Percentiles rank a stretch among this genome's conserved stretches.
phyloP scores from a whole-genome alignment of 306 rosid species.

The Castanea crenata region DNA sequence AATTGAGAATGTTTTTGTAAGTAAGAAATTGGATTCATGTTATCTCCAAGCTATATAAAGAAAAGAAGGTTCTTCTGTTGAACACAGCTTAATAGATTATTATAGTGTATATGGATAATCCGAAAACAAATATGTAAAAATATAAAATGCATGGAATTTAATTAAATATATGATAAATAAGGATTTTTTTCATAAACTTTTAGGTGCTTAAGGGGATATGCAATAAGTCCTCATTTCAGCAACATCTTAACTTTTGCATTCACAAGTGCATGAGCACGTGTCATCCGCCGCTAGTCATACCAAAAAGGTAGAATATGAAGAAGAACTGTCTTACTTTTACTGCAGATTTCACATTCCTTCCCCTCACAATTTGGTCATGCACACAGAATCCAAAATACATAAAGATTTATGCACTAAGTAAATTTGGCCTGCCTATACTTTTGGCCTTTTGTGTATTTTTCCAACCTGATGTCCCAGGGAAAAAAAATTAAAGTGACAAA shows the following conservation, averaged over 20 bases:
- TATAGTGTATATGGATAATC: not conserved
- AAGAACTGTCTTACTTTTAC: conserved; percentile 40
- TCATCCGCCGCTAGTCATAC: conserved; percentile 21
- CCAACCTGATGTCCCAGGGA: conserved; percentile 38
- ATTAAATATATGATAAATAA: not conserved
- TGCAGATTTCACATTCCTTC: conserved; percentile 42
- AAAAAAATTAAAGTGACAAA: conserved; percentile 20
- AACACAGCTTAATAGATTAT: too few relatives aligned
- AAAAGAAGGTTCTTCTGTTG: too few relatives aligned
- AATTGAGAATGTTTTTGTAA: too few relatives aligned
- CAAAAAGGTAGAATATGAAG: conserved; percentile 34
- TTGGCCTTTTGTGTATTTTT: conserved; percentile 45
- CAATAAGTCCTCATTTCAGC: conserved; percentile 1
- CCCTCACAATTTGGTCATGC: conserved; percentile 21
- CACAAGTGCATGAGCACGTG: conserved; percentile 36
- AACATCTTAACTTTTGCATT: conserved; percentile 19
- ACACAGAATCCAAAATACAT: conserved; percentile 18
- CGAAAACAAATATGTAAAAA: not conserved
- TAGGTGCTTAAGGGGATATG: not conserved
- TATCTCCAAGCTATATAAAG: too few relatives aligned
- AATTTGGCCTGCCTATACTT: conserved; percentile 35
- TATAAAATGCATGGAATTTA: not conserved
- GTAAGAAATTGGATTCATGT: too few relatives aligned
- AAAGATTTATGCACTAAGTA: conserved; percentile 37
- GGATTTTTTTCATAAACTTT: not conserved